Base-by-base conservation (phyloP, 345 rosid genomes). In the Salix exigua region DNA sequence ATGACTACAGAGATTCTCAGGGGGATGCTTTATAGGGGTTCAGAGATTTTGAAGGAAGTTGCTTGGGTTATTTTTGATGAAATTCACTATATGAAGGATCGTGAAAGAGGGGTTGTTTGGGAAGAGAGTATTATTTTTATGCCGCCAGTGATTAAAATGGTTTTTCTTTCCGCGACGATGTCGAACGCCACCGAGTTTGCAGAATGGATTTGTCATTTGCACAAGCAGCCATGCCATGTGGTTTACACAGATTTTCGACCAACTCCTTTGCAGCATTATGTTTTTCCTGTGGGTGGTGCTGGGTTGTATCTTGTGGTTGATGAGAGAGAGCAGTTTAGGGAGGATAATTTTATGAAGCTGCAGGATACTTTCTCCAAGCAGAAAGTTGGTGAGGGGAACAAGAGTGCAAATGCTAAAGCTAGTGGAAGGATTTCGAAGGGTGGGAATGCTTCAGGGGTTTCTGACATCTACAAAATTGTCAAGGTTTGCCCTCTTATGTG, bases 91-190 rank as follows among this genome's bases (percentile, higher is more conserved):
- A 96, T 93, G 98, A 96, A 89, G 80, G 99, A 96, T 82, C 89
- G 98, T 68, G 99, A 96, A 83, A 86, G 98, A 75, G 99, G 99
- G 2, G 99, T 93, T 79, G 99, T 96, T 69, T 96, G 99, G 99
- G 98, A 96, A 74, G 99, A 93, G 89, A 93, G 97, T 88, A 96
- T 96, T 33, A 85, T 96, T 48, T 96, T 93, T 86, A 78, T 96
- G 88, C 97, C 97, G 0, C 97, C 98, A 12, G 98, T 90, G 53
- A 96, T 96, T 81, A 96, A 96, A 85, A 93, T 96, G 99, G 98
- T 93, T 80, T 96, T 96, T 68, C 97, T 96, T 71, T 96, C 99
- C 0, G 98, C 99, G 0, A 96, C 99, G 1, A 96, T 96, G 99
- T 96, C 99, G 2, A 96, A 96, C 84, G 99, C 99, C 58, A 96